Conservation (phyloP, 192 early-diverging fungal species). For the Allomyces macrogynus region DNA sequence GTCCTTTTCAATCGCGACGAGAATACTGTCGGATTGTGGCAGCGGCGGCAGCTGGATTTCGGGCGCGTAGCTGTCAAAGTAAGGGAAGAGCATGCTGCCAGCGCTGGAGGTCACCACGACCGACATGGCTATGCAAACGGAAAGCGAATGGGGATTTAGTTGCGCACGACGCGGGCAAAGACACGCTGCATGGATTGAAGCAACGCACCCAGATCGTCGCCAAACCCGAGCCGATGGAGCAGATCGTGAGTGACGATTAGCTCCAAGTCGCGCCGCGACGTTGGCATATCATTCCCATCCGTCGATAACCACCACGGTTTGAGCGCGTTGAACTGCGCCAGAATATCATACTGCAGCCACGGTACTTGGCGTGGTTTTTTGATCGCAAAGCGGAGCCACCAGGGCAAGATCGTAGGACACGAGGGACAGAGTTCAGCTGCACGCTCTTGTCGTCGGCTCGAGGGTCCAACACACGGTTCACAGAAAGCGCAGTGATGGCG, state of each 20-base stretch:
- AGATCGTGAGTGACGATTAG: neutral
- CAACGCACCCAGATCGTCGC: neutral
- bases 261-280: neutral
- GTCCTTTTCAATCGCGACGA: neutral
- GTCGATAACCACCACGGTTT: neutral
- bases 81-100: neutral
- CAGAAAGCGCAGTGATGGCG: too few relatives aligned
- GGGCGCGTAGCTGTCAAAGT: neutral
- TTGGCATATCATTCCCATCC: neutral
- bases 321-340: neutral
- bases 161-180: too few relatives aligned
- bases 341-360: neutral
- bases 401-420: too few relatives aligned
- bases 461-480: too few relatives aligned
- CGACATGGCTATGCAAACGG: too few relatives aligned
- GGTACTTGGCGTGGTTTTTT: neutral
- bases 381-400: too few relatives aligned
- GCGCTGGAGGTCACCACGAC: neutral
- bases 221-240: neutral
- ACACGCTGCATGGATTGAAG: too few relatives aligned
- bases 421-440: too few relatives aligned
- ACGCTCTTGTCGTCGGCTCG: too few relatives aligned
- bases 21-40: neutral
- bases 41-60: neutral
- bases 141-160: too few relatives aligned